Evolutionary conservation across 2,329 filamentous ascomycete species (phyloP), one percentile per base, ranked within the genome.

Genomic region (Leptographium procerum): DNA sequence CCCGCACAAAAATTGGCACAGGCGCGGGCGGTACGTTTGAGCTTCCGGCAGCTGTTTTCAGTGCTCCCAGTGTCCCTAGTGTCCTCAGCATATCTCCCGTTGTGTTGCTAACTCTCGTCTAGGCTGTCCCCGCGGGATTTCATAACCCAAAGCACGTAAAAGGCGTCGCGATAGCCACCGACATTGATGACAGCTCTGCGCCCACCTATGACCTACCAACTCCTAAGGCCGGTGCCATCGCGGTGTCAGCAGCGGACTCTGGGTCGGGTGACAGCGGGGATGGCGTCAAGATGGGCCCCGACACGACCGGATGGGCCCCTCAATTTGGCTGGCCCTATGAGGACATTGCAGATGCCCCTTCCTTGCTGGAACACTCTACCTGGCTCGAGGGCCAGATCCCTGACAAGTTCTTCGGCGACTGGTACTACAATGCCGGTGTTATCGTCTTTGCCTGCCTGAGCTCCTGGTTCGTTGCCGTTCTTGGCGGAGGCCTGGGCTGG

Each of bases 401-500:
- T 48, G 91, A 97, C 69, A 89, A 89, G 69, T 89, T 95, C 71
- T 99, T 88, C 70, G 94, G 94, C 69, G 91, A 97, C 70, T 99
- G 94, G 94, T 99, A 97, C 71, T 91, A 99, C 72, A 99, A 99
- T 71, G 85, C 91, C 3, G 94, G 79, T n/a, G 76, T 99, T 61
- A 96, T 99, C 68, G 79, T 92, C 64, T 96, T 99, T 69, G 90
- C 92, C 56, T 96, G 91, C 69, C 77, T 99, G 56, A 77, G 83
- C 33, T 96, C 92, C 26, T 99, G 92, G 91, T 79, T 96, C 4
- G 79, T 96, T 43, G 92, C 91, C 33, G 79, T 92, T 24, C 77
- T 99, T 11, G 94, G 95, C 50, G 94, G 94, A 61, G 94, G 94
- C 26, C 78, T 99, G 16, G 91, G 83, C 60, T 99, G 92, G 92